Percentiles rank a stretch among this genome's conserved stretches.
phyloP scores from a whole-genome alignment of 305 asterid genomes.

The Fraxinus albicans region DNA sequence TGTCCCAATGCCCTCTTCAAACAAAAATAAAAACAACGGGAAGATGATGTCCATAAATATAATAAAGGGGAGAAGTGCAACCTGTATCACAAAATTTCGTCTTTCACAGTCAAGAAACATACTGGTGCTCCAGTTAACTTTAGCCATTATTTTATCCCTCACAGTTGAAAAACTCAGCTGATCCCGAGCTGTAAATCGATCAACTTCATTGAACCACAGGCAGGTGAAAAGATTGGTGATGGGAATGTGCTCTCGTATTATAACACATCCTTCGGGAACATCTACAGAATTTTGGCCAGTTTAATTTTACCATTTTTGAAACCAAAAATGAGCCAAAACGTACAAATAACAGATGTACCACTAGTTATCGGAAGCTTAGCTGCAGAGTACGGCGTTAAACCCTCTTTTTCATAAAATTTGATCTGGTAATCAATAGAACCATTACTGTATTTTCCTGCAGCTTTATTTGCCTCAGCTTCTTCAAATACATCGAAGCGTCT shows the following conservation, averaged over 20 bases:
- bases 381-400: conserved; percentile 77
- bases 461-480: conserved; percentile 98
- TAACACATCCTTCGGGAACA: conserved; percentile 98
- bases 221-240: conserved; percentile 92
- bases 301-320: conserved; percentile 16
- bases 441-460: conserved; percentile 83
- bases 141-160: conserved; percentile 72
- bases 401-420: conserved; percentile 78
- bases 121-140: conserved; percentile 68
- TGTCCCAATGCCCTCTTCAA: not conserved
- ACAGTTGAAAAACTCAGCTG: conserved; percentile 96
- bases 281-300: conserved; percentile 49
- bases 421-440: conserved; percentile 76
- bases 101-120: conserved; percentile 98
- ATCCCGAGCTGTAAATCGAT: conserved; percentile 90
- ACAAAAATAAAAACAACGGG: not conserved
- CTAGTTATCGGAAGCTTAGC: conserved; percentile 95
- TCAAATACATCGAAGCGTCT: conserved; percentile 84
- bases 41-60: not conserved
- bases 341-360: conserved; percentile 46
- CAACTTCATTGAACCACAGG: conserved; percentile 97
- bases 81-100: conserved; percentile 93
- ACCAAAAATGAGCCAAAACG: conserved; percentile 18
- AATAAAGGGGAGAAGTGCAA: conserved; percentile 23
- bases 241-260: conserved; percentile 83